Evolutionary conservation across 441 rosid genomes (phyloP).

Genomic region (Biscutella auriculata): DNA sequence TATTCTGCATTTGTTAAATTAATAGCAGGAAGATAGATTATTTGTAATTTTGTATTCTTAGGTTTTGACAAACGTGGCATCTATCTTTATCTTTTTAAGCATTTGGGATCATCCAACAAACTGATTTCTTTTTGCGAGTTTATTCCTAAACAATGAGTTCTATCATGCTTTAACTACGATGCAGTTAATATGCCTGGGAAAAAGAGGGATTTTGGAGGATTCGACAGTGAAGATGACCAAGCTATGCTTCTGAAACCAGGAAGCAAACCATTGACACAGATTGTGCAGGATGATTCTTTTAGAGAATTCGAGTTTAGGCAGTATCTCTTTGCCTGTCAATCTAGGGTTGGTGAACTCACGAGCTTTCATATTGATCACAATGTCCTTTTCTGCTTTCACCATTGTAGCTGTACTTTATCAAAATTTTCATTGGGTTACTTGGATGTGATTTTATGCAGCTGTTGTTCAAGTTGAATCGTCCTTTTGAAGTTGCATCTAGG

Average conservation of each 20-base stretch:
- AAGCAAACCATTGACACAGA: conserved; percentile 60
- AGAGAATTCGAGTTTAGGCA: conserved; percentile 94
- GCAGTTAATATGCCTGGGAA: conserved; percentile 70
- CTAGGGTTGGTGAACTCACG: conserved; percentile 51
- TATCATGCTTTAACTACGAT: conserved; percentile 15
- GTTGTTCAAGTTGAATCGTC: conserved; percentile 79
- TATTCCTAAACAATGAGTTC: conserved; percentile 6
- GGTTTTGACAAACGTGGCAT: conserved; percentile 4
- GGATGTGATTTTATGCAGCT: conserved; percentile 40
- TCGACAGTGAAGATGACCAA: conserved; percentile 83
- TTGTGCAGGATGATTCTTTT: conserved; percentile 91
- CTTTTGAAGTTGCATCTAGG: conserved; percentile 94
- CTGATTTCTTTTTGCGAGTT: neutral
- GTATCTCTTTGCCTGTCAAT: conserved; percentile 89
- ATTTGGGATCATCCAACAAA: conserved; percentile 7
- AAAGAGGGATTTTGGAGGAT: conserved; percentile 85
- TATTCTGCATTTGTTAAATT: neutral
- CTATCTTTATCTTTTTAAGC: neutral
- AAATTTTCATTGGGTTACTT: conserved; percentile 5
- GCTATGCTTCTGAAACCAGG: conserved; percentile 74
- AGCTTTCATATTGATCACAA: conserved; percentile 6
- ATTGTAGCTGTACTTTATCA: conserved; percentile 1
- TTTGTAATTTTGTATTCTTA: neutral
- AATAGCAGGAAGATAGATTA: neutral
- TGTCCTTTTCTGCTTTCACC: conserved; percentile 8